Conservation (phyloP, 352 stramenopile species). For the Pythium apleroticum region DNA sequence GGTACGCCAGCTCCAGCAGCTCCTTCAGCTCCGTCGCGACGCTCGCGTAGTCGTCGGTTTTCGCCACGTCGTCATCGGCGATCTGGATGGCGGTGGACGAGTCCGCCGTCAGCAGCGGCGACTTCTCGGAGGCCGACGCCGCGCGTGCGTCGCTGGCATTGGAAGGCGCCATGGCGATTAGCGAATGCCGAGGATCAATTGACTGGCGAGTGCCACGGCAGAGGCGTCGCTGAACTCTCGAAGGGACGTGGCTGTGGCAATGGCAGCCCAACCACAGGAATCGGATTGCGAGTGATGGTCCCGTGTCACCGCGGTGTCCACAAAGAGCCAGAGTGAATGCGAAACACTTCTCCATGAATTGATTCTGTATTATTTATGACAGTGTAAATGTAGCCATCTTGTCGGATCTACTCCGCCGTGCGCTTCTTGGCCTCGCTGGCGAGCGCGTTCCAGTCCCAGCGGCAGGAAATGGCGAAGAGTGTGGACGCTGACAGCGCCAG, state of each 20-base stretch:
- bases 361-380: neutral
- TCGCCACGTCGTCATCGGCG: neutral
- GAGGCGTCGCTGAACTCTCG: neutral
- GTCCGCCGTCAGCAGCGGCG: conserved; percentile 13
- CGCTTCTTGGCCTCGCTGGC: conserved; percentile 33
- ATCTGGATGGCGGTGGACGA: conserved; percentile 1
- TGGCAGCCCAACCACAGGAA: neutral
- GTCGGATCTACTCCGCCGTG: conserved; percentile 20
- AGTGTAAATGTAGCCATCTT: neutral
- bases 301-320: neutral
- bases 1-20: conserved; percentile 46
- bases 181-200: neutral
- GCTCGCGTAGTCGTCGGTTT: conserved; percentile 19
- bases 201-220: neutral
- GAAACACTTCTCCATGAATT: neutral
- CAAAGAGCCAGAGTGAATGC: neutral
- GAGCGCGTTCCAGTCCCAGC: conserved; percentile 44
- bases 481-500: conserved; percentile 36
- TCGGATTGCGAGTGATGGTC: conserved; percentile 1
- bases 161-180: neutral
- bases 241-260: neutral
- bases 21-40: conserved; percentile 35
- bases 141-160: neutral
- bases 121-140: conserved; percentile 3
- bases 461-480: conserved; percentile 31